These are phyloP conservation scores for Suillus brevipes DNA, from an alignment of 768 basidiomycete genomes.

Conservation along the genomic window DNA sequence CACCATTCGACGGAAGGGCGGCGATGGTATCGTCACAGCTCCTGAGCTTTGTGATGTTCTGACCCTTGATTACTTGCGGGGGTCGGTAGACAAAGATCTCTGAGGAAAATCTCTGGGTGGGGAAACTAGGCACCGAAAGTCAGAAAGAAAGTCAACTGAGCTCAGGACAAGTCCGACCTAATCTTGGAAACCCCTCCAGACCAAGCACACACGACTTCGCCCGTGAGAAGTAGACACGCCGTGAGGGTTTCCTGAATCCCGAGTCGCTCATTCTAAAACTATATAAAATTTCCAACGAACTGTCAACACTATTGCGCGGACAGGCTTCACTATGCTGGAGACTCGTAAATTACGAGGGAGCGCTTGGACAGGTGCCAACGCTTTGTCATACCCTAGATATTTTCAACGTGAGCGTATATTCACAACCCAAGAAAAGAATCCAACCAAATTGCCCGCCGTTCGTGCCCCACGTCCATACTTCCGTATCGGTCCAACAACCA, in stretches of 20 bases:
- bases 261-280: neutral
- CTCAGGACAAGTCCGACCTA: constrained; percentile 43
- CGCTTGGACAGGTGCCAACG: constrained; percentile 71
- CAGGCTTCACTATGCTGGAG: constrained; percentile 69
- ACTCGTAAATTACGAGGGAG: constrained; percentile 81
- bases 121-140: constrained; percentile 52
- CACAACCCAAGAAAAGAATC: constrained; percentile 12
- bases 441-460: constrained; percentile 89
- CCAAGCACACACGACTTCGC: constrained; percentile 83
- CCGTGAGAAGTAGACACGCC: constrained; percentile 73
- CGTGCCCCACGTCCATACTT: constrained; percentile 89
- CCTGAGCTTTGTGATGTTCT: constrained; percentile 77
- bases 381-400: constrained; percentile 70
- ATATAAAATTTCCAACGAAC: constrained; percentile 25
- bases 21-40: constrained; percentile 80
- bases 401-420: neutral
- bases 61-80: constrained; percentile 68
- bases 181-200: constrained; percentile 76
- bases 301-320: constrained; percentile 72
- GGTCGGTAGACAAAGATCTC: constrained; percentile 80
- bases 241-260: constrained; percentile 73
- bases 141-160: constrained; percentile 2
- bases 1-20: constrained; percentile 82
- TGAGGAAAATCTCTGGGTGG: constrained; percentile 71
- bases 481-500: constrained; percentile 78